These are phyloP conservation scores for Alternaria longipes DNA, from an alignment of 2,329 filamentous ascomycete species.

Conservation along the genomic window DNA sequence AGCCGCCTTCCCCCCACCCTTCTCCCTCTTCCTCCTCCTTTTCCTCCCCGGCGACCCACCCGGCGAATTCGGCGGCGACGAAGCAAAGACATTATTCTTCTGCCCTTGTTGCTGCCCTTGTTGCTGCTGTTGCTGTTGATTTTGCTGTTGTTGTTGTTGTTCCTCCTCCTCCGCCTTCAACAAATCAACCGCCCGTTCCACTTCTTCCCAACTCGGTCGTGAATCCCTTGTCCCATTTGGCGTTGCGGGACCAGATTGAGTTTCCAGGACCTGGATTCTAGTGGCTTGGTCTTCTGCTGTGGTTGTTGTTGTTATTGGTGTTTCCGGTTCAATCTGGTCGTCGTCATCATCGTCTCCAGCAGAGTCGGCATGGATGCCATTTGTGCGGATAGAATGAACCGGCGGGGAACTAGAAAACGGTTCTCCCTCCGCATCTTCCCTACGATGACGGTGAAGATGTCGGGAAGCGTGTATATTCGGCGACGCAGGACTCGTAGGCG, in stretches of 20 bases:
- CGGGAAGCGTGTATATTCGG: neutral
- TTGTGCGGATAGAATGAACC: neutral
- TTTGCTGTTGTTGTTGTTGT: neutral
- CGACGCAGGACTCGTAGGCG: constrained; percentile 2
- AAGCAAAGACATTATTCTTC: neutral
- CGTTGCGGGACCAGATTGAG: constrained; percentile 56
- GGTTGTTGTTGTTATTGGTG: neutral
- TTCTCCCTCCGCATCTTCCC: neutral
- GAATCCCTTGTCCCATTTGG: constrained; percentile 54
- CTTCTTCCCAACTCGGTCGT: constrained; percentile 49
- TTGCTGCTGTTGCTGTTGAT: too few species aligned
- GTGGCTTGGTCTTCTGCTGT: constrained; percentile 37
- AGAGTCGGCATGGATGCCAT: too few species aligned
- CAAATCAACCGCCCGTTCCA: constrained; percentile 46
- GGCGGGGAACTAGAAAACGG: neutral
- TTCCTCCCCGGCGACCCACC: neutral
- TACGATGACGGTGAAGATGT: too few species aligned
- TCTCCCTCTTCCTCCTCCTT: neutral
- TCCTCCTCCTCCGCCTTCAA: constrained; percentile 42
- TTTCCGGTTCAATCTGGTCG: neutral
- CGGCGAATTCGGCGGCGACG: neutral
- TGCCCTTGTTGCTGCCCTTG: constrained; percentile 5
- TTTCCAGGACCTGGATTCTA: constrained; percentile 46
- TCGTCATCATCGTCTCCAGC: accelerated
- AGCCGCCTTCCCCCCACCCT: constrained; percentile 13